Conservation (phyloP, 2,329 filamentous ascomycete genomes). For the Gyromitra esculenta region DNA sequence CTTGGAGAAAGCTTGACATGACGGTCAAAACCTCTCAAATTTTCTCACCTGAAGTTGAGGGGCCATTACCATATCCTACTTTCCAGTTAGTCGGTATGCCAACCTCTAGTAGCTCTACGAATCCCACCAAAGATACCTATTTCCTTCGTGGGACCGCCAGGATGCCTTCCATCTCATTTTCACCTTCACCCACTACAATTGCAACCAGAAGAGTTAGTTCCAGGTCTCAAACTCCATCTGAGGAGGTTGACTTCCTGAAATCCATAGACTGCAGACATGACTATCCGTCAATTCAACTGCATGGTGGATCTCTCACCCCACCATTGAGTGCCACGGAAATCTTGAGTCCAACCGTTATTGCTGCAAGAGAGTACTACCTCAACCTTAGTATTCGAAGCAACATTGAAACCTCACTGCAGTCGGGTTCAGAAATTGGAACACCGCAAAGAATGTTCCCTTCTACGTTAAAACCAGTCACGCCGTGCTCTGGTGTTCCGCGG, state of each 20-base stretch:
- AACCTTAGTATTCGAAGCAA: background rate
- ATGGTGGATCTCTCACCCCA: constrained; percentile 24
- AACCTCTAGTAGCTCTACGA: background rate
- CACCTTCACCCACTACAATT: constrained; percentile 9
- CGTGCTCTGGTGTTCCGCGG: constrained; percentile 10
- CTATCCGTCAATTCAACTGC: background rate
- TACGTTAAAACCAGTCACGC: background rate
- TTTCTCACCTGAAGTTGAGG: background rate
- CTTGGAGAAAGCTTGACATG: background rate
- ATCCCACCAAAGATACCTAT: background rate
- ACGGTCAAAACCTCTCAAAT: background rate
- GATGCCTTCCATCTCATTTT: background rate
- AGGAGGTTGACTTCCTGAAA: background rate
- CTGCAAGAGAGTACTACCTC: constrained; percentile 32
- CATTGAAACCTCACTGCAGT: constrained; percentile 7
- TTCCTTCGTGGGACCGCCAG: background rate
- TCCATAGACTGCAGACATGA: background rate
- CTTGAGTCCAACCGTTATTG: constrained; percentile 22
- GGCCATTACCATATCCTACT: background rate
- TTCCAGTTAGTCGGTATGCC: background rate
- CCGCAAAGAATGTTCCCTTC: constrained; percentile 6
- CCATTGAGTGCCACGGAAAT: constrained; percentile 15
- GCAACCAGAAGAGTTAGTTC: constrained; percentile 20
- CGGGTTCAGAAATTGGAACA: background rate
- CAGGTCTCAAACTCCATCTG: background rate